phyloP scores from a whole-genome alignment of 1,284 basidiomycete genomes.

The Veloporphyrellus conicus region DNA sequence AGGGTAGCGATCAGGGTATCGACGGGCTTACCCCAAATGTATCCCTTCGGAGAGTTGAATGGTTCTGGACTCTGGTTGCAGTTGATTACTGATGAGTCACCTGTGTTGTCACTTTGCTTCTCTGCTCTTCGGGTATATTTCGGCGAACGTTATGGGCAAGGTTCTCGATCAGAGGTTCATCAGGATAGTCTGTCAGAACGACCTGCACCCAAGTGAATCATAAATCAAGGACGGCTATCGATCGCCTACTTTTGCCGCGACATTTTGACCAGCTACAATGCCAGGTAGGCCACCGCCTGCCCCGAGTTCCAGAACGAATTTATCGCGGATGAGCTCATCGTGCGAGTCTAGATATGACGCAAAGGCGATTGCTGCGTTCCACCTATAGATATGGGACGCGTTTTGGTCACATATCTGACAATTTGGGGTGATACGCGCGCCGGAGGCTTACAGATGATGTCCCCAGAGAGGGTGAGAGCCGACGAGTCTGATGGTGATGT shows the following conservation, averaged over 20 bases:
- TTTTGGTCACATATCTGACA: not conserved
- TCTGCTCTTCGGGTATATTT: constrained; percentile 46
- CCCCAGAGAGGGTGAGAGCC: constrained; percentile 91
- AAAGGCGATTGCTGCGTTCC: constrained; percentile 79
- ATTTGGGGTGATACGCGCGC: too few species aligned
- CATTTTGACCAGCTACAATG: constrained; percentile 67
- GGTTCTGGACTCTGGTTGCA: not conserved
- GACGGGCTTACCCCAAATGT: constrained; percentile 82
- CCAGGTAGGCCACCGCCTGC: constrained; percentile 90
- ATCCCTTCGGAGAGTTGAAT: constrained; percentile 57
- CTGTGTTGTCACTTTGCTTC: constrained; percentile 42
- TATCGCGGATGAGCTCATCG: constrained; percentile 40
- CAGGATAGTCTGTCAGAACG: constrained; percentile 91
- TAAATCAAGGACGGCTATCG: constrained; percentile 2
- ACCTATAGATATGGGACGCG: constrained; percentile 42
- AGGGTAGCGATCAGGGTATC: constrained; percentile 48
- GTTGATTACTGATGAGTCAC: constrained; percentile 35
- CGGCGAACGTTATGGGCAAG: constrained; percentile 63
- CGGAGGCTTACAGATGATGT: constrained; percentile 67
- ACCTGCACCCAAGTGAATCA: constrained; percentile 41
- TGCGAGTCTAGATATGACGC: constrained; percentile 71
- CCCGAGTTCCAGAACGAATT: constrained; percentile 80
- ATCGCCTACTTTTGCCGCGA: constrained; percentile 52
- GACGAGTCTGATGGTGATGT: constrained; percentile 70
- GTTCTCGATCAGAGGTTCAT: constrained; percentile 75